These are phyloP conservation scores for Brassica nigra DNA, from an alignment of 345 rosid species.

Conservation along the genomic window DNA sequence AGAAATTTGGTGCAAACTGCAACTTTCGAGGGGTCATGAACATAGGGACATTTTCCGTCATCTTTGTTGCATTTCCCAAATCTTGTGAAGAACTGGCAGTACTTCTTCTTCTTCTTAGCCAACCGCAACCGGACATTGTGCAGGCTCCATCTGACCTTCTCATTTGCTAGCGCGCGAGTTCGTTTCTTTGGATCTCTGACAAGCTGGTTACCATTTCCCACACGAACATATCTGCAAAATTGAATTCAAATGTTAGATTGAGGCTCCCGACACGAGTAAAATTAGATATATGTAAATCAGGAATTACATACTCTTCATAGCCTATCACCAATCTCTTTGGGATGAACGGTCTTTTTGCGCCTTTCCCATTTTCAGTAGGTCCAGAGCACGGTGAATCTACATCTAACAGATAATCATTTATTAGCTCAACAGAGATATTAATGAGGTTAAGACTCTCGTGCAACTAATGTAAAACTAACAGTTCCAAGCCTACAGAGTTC, in stretches of 20 bases:
- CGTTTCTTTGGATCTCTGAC: constrained; percentile 94
- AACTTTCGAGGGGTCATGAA: constrained; percentile 90
- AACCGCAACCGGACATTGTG: constrained; percentile 83
- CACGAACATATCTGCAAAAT: constrained; percentile 82
- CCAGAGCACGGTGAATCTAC: constrained; percentile 53
- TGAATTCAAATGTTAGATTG: constrained; percentile 1
- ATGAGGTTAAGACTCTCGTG: background rate
- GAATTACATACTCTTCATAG: constrained; percentile 81
- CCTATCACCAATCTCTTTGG: constrained; percentile 92
- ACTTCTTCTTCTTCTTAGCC: constrained; percentile 77
- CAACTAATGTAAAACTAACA: constrained; percentile 1
- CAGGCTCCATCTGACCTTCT: constrained; percentile 96
- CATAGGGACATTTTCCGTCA: constrained; percentile 86
- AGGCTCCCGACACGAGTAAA: constrained; percentile 11
- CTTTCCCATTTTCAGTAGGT: constrained; percentile 46
- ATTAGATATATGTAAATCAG: constrained; percentile 7
- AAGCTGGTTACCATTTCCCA: constrained; percentile 94
- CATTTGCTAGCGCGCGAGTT: constrained; percentile 86
- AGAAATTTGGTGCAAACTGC: constrained; percentile 94
- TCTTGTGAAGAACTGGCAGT: constrained; percentile 95
- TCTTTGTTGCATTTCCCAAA: constrained; percentile 96
- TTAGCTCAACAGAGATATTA: constrained; percentile 14
- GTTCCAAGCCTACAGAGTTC: constrained; percentile 28
- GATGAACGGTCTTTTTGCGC: constrained; percentile 61
- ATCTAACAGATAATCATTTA: constrained; percentile 45